phyloP scores from a whole-genome alignment of 1,139 yeast species.

The Starmera stellimalicola region DNA sequence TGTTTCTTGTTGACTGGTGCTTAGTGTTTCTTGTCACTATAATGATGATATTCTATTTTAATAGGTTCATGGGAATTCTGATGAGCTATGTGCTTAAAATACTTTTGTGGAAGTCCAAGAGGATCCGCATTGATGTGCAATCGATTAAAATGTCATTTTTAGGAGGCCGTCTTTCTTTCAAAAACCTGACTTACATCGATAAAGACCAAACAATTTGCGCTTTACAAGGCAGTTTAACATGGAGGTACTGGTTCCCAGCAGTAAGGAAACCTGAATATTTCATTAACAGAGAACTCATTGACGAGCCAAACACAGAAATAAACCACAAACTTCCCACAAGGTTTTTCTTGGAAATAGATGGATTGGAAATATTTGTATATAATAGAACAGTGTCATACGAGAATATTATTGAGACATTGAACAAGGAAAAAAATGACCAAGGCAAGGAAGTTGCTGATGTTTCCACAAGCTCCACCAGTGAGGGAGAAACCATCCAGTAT shows the following conservation, averaged over 20 bases:
- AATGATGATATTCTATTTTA: conserved; percentile 66
- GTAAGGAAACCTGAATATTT: conserved; percentile 37
- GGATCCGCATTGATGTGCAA: conserved; percentile 55
- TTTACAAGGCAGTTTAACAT: conserved; percentile 65
- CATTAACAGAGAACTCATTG: conserved; percentile 20
- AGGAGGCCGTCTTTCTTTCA: conserved; percentile 76
- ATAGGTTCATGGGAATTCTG: conserved; percentile 59
- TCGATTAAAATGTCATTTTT: conserved; percentile 66
- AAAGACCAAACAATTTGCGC: conserved; percentile 62
- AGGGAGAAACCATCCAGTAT: conserved; percentile 3
- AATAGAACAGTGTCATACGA: conserved; percentile 77
- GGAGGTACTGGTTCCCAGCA: conserved; percentile 79
- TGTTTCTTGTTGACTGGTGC: conserved; percentile 77
- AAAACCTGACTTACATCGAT: conserved; percentile 63
- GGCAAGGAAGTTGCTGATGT: conserved; percentile 15
- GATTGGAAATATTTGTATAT: conserved; percentile 73
- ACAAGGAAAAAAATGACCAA: conserved; percentile 11
- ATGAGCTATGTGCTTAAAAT: conserved; percentile 43
- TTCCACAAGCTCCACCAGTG: conserved; percentile 13
- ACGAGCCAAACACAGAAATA: conserved; percentile 8
- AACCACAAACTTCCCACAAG: conserved; percentile 51
- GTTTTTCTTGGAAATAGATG: conserved; percentile 52
- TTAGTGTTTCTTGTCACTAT: conserved; percentile 53
- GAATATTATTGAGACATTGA: conserved; percentile 39
- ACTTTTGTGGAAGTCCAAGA: conserved; percentile 53